Conservation (phyloP, 2,329 filamentous ascomycete species). For the Calonectria fujianensis region DNA sequence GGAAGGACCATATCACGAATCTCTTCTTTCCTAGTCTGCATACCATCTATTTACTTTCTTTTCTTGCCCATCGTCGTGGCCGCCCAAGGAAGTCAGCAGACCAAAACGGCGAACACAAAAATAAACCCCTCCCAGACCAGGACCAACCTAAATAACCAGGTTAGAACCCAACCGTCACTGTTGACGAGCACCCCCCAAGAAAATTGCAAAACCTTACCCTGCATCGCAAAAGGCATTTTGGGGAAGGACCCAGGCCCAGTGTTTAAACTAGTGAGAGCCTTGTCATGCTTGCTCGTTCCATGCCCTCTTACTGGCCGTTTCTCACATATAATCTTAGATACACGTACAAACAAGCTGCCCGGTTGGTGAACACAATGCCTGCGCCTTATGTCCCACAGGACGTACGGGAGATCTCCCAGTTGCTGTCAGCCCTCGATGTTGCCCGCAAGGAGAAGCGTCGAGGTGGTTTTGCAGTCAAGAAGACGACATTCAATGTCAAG, state of each 20-base stretch:
- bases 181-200: neutral
- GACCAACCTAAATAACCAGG: constrained; percentile 18
- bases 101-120: constrained; percentile 31
- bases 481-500: constrained; percentile 83
- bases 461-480: constrained; percentile 83
- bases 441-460: constrained; percentile 73
- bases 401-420: constrained; percentile 76
- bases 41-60: neutral
- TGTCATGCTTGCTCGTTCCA: neutral
- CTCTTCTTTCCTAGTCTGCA: neutral
- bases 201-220: neutral
- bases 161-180: neutral
- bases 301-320: constrained; percentile 2
- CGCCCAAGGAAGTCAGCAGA: constrained; percentile 13
- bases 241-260: neutral
- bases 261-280: constrained; percentile 5
- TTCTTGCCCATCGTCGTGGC: neutral
- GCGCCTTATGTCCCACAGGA: constrained; percentile 82
- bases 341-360: neutral
- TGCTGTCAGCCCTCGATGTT: constrained; percentile 79
- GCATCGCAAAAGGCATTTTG: neutral
- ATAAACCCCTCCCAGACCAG: constrained; percentile 22
- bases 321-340: constrained; percentile 34
- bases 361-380: constrained; percentile 52
- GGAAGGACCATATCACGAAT: neutral